Conservation (phyloP, 805 yeast species). For the Wickerhamiella qilinensis region DNA sequence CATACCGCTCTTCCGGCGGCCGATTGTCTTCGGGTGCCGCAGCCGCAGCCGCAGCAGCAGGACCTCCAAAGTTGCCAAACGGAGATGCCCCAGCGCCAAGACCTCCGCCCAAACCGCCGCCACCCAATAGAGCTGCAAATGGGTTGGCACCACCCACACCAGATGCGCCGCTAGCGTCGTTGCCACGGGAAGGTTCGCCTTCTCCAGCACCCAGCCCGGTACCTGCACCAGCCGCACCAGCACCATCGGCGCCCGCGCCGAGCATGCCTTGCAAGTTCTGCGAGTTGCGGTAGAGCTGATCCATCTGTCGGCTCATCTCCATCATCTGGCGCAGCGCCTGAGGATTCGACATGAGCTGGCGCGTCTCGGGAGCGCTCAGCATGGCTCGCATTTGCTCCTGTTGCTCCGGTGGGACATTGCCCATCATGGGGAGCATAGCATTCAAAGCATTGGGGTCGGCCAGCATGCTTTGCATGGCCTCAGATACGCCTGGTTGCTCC, state of each 20-base stretch:
- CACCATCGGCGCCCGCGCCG: conserved; percentile 25
- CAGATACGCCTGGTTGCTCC: conserved; percentile 68
- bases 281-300: too few relatives aligned
- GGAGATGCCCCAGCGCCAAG: neutral
- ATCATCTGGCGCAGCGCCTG: conserved; percentile 70
- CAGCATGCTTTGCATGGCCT: conserved; percentile 47
- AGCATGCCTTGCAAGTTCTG: conserved; percentile 31
- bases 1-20: conserved; percentile 71
- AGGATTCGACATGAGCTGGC: conserved; percentile 71
- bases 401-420: conserved; percentile 69
- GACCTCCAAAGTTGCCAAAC: conserved; percentile 22
- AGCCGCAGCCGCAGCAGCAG: conserved; percentile 10
- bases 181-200: conserved; percentile 17
- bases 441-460: conserved; percentile 37
- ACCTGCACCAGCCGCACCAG: conserved; percentile 1
- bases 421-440: conserved; percentile 80
- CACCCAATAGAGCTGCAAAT: conserved; percentile 6
- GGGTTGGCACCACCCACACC: conserved; percentile 17
- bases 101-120: conserved; percentile 25
- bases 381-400: conserved; percentile 62
- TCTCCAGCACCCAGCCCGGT: neutral
- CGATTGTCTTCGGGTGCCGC: conserved; percentile 29
- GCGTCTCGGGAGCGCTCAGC: conserved; percentile 68
- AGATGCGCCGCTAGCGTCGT: conserved; percentile 16
- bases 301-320: conserved; percentile 46